Evolutionary conservation across 805 yeast genomes (phyloP).

Genomic region (Suhomyces faveliae): DNA sequence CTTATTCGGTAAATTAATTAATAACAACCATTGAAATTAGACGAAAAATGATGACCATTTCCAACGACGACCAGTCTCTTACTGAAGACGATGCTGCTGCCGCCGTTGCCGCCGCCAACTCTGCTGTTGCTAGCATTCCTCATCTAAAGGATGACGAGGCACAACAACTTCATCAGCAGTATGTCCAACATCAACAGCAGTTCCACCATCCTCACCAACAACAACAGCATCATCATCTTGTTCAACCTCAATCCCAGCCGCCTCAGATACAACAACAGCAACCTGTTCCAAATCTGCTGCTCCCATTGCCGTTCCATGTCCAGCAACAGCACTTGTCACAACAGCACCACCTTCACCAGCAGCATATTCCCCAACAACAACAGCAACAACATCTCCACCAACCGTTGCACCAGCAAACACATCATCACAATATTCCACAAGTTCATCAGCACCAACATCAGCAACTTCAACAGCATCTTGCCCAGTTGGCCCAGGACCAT

Average conservation of each 20-base stretch:
- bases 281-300: slow-evolving; percentile 9
- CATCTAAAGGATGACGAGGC: slow-evolving; percentile 12
- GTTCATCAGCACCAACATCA: slow-evolving; percentile 15
- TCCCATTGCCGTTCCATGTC: slow-evolving; percentile 5
- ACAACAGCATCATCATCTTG: slow-evolving; percentile 11
- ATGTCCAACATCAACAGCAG: slow-evolving; percentile 12
- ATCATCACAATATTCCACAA: slow-evolving; percentile 8
- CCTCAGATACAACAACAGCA: slow-evolving; percentile 7
- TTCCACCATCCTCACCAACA: slow-evolving; percentile 13
- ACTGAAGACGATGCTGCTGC: slow-evolving; percentile 13
- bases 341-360: slow-evolving; percentile 10
- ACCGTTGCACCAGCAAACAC: slow-evolving; percentile 10
- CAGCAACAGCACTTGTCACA: slow-evolving; percentile 7
- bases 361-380: slow-evolving; percentile 6
- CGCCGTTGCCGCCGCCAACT: slow-evolving; percentile 12
- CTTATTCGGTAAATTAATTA: neutral
- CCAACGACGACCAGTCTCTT: slow-evolving; percentile 11
- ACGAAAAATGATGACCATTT: slow-evolving; percentile 10
- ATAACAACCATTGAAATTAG: neutral
- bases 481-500: slow-evolving; percentile 11
- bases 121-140: slow-evolving; percentile 9
- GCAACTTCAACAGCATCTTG: slow-evolving; percentile 13
- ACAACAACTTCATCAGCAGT: slow-evolving; percentile 11
- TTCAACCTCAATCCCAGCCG: slow-evolving; percentile 9
- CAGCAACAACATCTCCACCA: slow-evolving; percentile 8